Evolutionary conservation across 2,329 filamentous ascomycete species (phyloP).

Genomic region (Xylaria hypoxylon): DNA sequence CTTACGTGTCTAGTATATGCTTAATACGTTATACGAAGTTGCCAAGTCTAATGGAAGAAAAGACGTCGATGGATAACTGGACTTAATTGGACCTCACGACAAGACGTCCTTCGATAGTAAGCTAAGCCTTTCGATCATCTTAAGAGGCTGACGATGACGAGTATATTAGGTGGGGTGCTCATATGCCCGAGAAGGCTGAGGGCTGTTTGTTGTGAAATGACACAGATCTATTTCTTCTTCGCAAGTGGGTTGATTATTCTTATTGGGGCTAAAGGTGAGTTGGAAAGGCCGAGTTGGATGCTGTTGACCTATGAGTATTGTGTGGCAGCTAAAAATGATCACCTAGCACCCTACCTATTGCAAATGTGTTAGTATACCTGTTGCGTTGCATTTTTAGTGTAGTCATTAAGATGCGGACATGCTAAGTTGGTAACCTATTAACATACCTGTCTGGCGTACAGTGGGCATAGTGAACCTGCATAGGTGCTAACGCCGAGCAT

Average conservation of each 20-base stretch:
- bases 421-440: too few relatives aligned
- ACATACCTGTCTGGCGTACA: too few relatives aligned
- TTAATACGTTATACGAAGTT: slow-evolving; percentile 1
- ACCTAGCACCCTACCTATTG: too few relatives aligned
- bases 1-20: neutral
- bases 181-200: neutral
- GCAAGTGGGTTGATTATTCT: neutral
- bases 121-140: neutral
- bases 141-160: neutral
- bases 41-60: neutral
- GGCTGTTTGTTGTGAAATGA: neutral
- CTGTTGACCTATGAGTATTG: neutral
- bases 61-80: neutral
- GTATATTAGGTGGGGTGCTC: neutral
- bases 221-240: neutral
- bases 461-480: neutral
- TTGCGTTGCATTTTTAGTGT: too few relatives aligned
- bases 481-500: neutral
- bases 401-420: neutral
- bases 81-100: slow-evolving; percentile 2
- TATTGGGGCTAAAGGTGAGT: neutral
- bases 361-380: neutral
- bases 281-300: neutral
- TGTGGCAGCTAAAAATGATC: neutral
- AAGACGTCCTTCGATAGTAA: slow-evolving; percentile 1